phyloP scores from a whole-genome alignment of 2,329 filamentous ascomycete species.

The Lachnellula suecica region DNA sequence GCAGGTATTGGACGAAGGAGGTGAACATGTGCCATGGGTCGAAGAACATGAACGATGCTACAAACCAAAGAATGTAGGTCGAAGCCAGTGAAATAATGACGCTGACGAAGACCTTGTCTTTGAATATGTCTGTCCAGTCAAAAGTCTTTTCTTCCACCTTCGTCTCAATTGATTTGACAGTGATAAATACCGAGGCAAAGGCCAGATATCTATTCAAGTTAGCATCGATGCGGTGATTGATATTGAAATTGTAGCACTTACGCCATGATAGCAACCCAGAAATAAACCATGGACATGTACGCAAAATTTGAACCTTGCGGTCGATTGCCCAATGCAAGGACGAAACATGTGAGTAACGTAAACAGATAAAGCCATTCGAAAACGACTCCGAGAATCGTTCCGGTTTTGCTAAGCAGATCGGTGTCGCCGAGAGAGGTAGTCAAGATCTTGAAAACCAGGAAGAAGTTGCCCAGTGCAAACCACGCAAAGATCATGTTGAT shows the following conservation, averaged over 20 bases:
- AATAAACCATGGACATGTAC: constrained; percentile 97
- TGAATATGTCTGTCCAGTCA: constrained; percentile 71
- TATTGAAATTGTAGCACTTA: constrained; percentile 44
- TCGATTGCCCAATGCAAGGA: constrained; percentile 89
- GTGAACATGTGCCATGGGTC: constrained; percentile 99
- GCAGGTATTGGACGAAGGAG: constrained; percentile 89
- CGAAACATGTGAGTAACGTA: constrained; percentile 90
- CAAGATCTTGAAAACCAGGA: constrained; percentile 96
- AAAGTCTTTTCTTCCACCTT: constrained; percentile 67
- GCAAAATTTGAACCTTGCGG: constrained; percentile 91
- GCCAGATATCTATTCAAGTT: constrained; percentile 67
- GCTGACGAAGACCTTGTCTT: constrained; percentile 87
- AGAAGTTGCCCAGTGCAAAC: constrained; percentile 99
- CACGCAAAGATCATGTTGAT: constrained; percentile 98
- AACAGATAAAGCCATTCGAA: constrained; percentile 97
- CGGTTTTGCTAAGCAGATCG: constrained; percentile 71
- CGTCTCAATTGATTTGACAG: constrained; percentile 77
- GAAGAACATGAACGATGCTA: constrained; percentile 90
- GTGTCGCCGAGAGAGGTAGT: constrained; percentile 76
- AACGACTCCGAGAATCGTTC: constrained; percentile 79
- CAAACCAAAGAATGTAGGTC: constrained; percentile 89
- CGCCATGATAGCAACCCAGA: constrained; percentile 95
- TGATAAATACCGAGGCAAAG: constrained; percentile 94
- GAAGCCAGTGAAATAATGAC: constrained; percentile 89
- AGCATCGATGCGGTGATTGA: neutral